A percentile compares a stretch with the other conserved stretches of the same genome.
phyloP scores from a whole-genome alignment of 441 rosid species.

The Isatis lusitanica region DNA sequence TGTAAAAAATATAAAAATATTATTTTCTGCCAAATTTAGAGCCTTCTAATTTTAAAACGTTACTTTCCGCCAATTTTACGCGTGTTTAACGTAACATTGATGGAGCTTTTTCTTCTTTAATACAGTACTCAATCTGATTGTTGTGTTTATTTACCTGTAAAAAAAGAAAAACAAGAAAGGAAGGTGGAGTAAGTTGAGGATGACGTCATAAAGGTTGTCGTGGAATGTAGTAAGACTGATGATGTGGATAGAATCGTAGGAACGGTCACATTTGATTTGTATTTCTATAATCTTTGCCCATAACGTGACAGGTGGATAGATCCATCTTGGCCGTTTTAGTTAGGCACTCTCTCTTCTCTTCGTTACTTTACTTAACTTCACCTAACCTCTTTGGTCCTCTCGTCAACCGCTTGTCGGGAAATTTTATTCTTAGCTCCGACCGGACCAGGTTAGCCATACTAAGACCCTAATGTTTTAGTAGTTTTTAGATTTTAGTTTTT shows the following conservation, averaged over 20 bases:
- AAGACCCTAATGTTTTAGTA: too few species aligned
- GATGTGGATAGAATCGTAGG: conserved; percentile 20
- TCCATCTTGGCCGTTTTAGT: neutral
- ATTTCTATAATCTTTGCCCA: neutral
- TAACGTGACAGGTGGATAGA: conserved; percentile 2
- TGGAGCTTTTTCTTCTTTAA: neutral
- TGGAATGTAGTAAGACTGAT: neutral
- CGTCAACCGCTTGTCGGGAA: neutral
- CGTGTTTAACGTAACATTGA: neutral
- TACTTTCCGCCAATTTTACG: neutral
- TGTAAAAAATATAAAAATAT: too few species aligned
- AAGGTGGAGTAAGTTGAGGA: neutral
- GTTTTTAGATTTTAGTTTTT: too few species aligned
- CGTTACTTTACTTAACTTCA: neutral
- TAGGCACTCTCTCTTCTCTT: neutral
- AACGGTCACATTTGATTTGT: conserved; percentile 11
- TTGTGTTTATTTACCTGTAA: too few species aligned
- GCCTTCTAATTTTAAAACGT: neutral
- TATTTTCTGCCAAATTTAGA: too few species aligned
- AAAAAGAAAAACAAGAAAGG: neutral
- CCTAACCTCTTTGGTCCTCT: conserved; percentile 8
- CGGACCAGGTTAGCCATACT: neutral
- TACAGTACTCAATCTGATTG: neutral
- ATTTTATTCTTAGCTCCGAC: neutral
- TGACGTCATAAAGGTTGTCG: neutral